Evolutionary conservation across 225 moss, liverwort and hornwort genomes (phyloP), one percentile per base, ranked within the genome.

Genomic region (Neckera pumila): DNA sequence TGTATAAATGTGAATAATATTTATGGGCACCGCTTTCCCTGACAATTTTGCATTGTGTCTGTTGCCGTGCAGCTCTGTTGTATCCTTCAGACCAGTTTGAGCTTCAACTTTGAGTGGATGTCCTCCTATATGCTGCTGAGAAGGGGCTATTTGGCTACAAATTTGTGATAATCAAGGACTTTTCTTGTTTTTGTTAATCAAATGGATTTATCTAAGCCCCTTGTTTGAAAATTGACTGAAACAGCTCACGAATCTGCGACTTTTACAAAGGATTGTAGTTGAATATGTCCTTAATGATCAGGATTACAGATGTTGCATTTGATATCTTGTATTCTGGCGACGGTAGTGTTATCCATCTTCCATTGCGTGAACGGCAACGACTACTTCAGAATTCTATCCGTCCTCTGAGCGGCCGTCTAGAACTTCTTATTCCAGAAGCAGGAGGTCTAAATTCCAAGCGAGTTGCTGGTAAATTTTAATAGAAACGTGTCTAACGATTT

Each of bases 281-380:
- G 57, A 82, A 45, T 42, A 58, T 73, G 57, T 84, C 94, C 89
- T 95, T 94, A 85, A 95, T 85, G 71, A 89, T 70, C 73, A 76
- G 73, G 83, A 54, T 81, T 84, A 62, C 91, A 97, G 97, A 98
- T 93, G 94, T 98, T 90, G 98, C 94, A 90, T 98, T 98, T 73
- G 98, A 98, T 90, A 89, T 98, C 77, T 87, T 98, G 53, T 97
- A 96, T 87, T 61, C 87, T 85, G 97, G 93, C 53, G 93, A 93
- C 69, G 91, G 94, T 85, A 98, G 97, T 92, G 94, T 97, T 79
- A 97, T 98, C 79, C 97, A 98, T 90, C 95, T 92, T 71, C 95
- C 97, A 45, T 87, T 98, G 86, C 92, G 95, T 65, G 94, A 98
- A 89, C 94, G 98, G 70, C 96, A 97, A 33, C 92, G 93, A 75